Evolutionary conservation across 1,284 basidiomycete species (phyloP).

Genomic region (Moesziomyces parantarcticus): DNA sequence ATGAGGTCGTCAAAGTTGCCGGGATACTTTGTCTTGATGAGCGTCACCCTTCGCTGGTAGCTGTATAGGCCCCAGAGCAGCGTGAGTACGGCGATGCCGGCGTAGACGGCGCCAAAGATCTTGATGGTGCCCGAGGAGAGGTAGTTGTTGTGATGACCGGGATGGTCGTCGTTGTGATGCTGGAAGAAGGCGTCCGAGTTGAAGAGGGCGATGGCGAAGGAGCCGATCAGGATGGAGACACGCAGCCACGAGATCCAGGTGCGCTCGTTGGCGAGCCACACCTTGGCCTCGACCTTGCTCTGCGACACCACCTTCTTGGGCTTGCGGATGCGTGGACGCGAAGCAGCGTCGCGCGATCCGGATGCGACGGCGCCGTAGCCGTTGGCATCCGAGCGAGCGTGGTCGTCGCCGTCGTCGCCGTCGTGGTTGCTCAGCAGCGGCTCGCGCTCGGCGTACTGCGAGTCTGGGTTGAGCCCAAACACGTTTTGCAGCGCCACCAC

Average conservation of each 20-base stretch:
- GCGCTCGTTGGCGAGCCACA: slow-evolving; percentile 68
- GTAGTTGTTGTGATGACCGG: slow-evolving; percentile 29
- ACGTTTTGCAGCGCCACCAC: slow-evolving; percentile 53
- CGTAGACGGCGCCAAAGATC: slow-evolving; percentile 86
- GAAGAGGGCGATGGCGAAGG: slow-evolving; percentile 86
- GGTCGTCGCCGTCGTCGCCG: slow-evolving; percentile 1
- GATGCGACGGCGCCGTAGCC: slow-evolving; percentile 42
- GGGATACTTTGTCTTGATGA: slow-evolving; percentile 90
- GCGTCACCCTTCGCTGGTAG: slow-evolving; percentile 88
- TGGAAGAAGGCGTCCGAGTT: slow-evolving; percentile 76
- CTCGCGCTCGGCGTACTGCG: slow-evolving; percentile 52
- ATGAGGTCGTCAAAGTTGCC: slow-evolving; percentile 76
- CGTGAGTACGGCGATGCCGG: slow-evolving; percentile 72
- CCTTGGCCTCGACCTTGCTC: slow-evolving; percentile 66
- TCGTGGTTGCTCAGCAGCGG: slow-evolving; percentile 40
- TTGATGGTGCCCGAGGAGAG: slow-evolving; percentile 72
- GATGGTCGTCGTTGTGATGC: slow-evolving; percentile 42
- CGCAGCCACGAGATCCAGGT: slow-evolving; percentile 92
- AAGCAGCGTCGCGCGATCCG: slow-evolving; percentile 6
- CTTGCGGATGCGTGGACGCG: slow-evolving; percentile 54
- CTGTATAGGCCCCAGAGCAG: slow-evolving; percentile 82
- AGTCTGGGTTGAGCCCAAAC: slow-evolving; percentile 43
- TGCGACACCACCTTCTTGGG: slow-evolving; percentile 71
- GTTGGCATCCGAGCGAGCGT: slow-evolving; percentile 13
- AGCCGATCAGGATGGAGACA: slow-evolving; percentile 83